Conservation (phyloP, 2,329 filamentous ascomycete species). For the Penicillium janthinellum region DNA sequence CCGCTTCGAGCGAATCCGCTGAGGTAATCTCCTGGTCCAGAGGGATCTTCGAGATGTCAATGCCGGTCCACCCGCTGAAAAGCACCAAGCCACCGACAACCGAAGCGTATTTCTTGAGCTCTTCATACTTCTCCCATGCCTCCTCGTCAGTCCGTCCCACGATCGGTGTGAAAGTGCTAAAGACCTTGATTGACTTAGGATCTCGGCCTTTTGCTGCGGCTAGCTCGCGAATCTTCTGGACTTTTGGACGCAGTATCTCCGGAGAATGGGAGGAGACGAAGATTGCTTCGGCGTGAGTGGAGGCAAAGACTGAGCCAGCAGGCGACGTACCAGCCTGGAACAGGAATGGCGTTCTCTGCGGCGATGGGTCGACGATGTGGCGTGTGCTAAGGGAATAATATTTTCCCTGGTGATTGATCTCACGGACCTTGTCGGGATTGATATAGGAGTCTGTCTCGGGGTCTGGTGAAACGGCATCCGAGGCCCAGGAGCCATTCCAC, state of each 20-base stretch:
- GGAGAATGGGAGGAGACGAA: constrained; percentile 61
- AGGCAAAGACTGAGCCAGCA: constrained; percentile 59
- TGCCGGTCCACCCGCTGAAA: constrained; percentile 62
- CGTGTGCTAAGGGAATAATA: constrained; percentile 52
- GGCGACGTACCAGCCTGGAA: constrained; percentile 63
- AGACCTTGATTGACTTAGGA: constrained; percentile 60
- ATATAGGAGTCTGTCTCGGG: constrained; percentile 58
- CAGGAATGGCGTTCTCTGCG: constrained; percentile 59
- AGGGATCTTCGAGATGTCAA: constrained; percentile 60
- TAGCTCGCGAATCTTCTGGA: constrained; percentile 56
- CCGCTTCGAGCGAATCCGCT: constrained; percentile 56
- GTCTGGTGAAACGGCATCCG: constrained; percentile 60
- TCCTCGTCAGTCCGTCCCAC: constrained; percentile 54
- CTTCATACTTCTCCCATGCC: constrained; percentile 55
- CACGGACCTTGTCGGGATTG: constrained; percentile 60
- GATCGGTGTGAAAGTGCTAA: constrained; percentile 54
- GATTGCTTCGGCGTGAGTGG: constrained; percentile 62
- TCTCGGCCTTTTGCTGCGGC: constrained; percentile 57
- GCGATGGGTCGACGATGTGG: constrained; percentile 58
- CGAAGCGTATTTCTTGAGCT: constrained; percentile 56
- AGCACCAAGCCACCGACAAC: constrained; percentile 58
- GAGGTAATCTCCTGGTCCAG: constrained; percentile 60
- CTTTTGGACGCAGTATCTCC: constrained; percentile 51
- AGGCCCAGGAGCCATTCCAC: constrained; percentile 59
- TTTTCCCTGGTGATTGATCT: constrained; percentile 63